A percentile compares a stretch with the other conserved stretches of the same genome.
These are phyloP conservation scores for Chaetomiaceae sp. DNA, from an alignment of 2,329 filamentous ascomycete species.

Conservation along the genomic window DNA sequence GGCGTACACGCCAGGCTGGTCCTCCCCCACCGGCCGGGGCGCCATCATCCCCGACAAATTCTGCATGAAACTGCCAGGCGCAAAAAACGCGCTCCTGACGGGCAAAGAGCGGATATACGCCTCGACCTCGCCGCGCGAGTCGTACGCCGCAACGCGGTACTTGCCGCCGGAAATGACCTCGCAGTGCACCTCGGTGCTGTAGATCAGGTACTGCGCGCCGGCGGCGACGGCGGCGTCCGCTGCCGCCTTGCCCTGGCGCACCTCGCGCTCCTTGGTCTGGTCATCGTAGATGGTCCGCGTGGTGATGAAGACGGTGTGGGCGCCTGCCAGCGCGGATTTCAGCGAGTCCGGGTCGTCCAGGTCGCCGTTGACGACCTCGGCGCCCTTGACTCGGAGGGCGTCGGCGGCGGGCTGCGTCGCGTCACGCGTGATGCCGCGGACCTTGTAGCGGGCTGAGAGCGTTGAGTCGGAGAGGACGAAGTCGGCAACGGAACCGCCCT, in stretches of 20 bases:
- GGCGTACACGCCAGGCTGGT: neutral
- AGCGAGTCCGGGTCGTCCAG: slow-evolving; percentile 36
- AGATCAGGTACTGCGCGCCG: slow-evolving; percentile 44
- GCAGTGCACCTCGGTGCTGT: slow-evolving; percentile 41
- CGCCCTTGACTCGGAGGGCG: slow-evolving; percentile 32
- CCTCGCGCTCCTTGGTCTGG: slow-evolving; percentile 25
- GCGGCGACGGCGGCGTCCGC: slow-evolving; percentile 42
- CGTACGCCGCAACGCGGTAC: slow-evolving; percentile 46
- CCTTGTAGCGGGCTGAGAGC: slow-evolving; percentile 19
- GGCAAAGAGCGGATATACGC: slow-evolving; percentile 49
- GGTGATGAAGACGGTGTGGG: slow-evolving; percentile 38
- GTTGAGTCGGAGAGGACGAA: slow-evolving; percentile 22
- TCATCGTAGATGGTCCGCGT: slow-evolving; percentile 35
- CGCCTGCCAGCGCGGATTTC: slow-evolving; percentile 31
- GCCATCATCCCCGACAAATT: slow-evolving; percentile 34
- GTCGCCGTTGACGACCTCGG: slow-evolving; percentile 38
- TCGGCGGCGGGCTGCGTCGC: neutral
- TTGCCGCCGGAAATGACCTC: slow-evolving; percentile 37
- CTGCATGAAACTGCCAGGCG: slow-evolving; percentile 52
- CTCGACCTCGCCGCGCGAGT: slow-evolving; percentile 53
- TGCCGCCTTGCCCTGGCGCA: slow-evolving; percentile 38
- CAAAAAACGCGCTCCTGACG: slow-evolving; percentile 48
- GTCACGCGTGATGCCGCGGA: slow-evolving; percentile 49
- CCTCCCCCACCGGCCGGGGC: neutral
- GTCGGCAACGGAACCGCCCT: slow-evolving; percentile 26